These are phyloP conservation scores for Leccinum cinnamomeum DNA, from an alignment of 1,284 basidiomycete genomes.

Conservation along the genomic window DNA sequence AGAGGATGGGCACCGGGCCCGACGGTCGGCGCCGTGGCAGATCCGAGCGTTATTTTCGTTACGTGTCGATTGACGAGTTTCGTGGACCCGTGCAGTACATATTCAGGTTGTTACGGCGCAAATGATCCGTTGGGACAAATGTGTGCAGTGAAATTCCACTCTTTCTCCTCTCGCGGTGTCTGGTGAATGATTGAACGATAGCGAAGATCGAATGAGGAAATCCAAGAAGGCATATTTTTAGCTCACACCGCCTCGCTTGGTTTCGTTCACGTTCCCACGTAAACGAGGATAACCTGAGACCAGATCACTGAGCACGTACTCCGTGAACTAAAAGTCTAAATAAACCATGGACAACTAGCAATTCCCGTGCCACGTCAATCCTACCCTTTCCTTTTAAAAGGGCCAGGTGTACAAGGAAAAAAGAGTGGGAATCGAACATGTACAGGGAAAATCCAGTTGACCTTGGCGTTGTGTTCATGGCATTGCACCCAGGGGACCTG, in stretches of 20 bases:
- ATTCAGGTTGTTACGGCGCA: slow-evolving; percentile 5
- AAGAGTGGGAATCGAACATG: slow-evolving; percentile 11
- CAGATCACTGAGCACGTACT: slow-evolving; percentile 5
- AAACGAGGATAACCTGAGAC: slow-evolving; percentile 19
- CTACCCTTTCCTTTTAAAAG: slow-evolving; percentile 15
- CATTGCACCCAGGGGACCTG: slow-evolving; percentile 9
- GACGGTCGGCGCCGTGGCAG: slow-evolving; percentile 6
- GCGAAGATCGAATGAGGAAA: slow-evolving; percentile 15
- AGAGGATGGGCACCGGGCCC: slow-evolving; percentile 3
- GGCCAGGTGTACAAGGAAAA: slow-evolving; percentile 4
- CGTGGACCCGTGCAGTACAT: neutral
- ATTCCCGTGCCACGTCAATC: slow-evolving; percentile 16
- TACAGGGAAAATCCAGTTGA: slow-evolving; percentile 11
- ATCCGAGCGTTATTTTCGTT: slow-evolving; percentile 1
- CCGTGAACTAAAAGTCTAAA: slow-evolving; percentile 31
- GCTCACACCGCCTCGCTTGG: slow-evolving; percentile 26
- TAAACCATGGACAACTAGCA: slow-evolving; percentile 10
- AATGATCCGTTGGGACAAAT: slow-evolving; percentile 10
- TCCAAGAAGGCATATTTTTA: slow-evolving; percentile 27
- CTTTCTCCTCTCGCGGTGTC: slow-evolving; percentile 16
- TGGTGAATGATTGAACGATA: slow-evolving; percentile 8
- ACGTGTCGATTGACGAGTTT: slow-evolving; percentile 11
- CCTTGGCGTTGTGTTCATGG: slow-evolving; percentile 5
- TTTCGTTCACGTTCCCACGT: slow-evolving; percentile 19
- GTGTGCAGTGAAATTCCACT: slow-evolving; percentile 14